These are phyloP conservation scores for Podochytrium sp. DNA, from an alignment of 192 early-diverging fungal genomes.

Conservation along the genomic window DNA sequence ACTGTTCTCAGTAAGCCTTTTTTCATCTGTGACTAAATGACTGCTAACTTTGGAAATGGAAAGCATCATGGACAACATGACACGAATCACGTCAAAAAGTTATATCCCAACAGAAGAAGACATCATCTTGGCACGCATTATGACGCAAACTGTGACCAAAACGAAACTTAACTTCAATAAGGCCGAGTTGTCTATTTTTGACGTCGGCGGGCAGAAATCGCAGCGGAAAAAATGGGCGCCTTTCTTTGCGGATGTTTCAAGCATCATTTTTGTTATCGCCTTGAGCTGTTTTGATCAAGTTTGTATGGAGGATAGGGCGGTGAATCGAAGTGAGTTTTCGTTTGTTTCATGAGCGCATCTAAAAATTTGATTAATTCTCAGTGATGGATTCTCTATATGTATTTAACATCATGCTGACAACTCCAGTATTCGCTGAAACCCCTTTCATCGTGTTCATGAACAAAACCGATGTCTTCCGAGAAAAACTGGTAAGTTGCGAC, in stretches of 20 bases:
- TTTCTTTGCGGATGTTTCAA: slow-evolving; percentile 64
- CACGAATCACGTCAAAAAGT: slow-evolving; percentile 44
- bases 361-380: slow-evolving; percentile 64
- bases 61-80: slow-evolving; percentile 43
- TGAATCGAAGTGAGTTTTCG: slow-evolving; percentile 52
- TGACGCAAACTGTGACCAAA: slow-evolving; percentile 70
- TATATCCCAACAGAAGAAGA: slow-evolving; percentile 68
- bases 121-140: slow-evolving; percentile 68
- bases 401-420: slow-evolving; percentile 96
- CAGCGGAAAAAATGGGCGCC: slow-evolving; percentile 66
- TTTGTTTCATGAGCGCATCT: not conserved
- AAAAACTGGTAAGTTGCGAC: slow-evolving; percentile 69
- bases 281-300: slow-evolving; percentile 62
- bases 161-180: slow-evolving; percentile 60
- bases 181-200: slow-evolving; percentile 53
- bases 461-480: slow-evolving; percentile 93
- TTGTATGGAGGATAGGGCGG: slow-evolving; percentile 52
- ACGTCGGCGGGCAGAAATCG: slow-evolving; percentile 70
- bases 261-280: slow-evolving; percentile 66
- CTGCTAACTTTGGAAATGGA: not conserved
- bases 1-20: slow-evolving; percentile 39
- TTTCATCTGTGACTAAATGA: slow-evolving; percentile 15
- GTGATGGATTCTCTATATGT: slow-evolving; percentile 95
- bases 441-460: slow-evolving; percentile 97
- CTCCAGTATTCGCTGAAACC: slow-evolving; percentile 90